Conservation (phyloP, 1,139 yeast genomes). For the Debaryomycetaceae sp. region DNA sequence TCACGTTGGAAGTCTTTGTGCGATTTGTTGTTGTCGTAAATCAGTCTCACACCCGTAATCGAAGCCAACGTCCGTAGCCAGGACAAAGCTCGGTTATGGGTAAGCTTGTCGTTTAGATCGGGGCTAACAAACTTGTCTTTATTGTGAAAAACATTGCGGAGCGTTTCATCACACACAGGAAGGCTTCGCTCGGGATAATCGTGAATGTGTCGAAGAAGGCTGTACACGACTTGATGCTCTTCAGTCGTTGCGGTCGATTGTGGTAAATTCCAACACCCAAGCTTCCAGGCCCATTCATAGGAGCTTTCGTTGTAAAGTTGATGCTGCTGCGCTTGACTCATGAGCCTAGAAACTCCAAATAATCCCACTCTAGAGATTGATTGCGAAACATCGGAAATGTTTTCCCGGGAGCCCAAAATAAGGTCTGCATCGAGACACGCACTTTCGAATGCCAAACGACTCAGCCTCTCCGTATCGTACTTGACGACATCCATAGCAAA, state of each 20-base stretch:
- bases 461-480: conserved; percentile 23
- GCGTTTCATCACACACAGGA: conserved; percentile 8
- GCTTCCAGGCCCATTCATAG: conserved; percentile 57
- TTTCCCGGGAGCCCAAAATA: conserved; percentile 8
- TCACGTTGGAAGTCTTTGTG: no score
- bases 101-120: conserved; percentile 8
- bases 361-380: conserved; percentile 38
- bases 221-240: conserved; percentile 36
- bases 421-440: conserved; percentile 43
- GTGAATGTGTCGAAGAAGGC: conserved; percentile 30
- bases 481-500: conserved; percentile 34
- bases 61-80: conserved; percentile 31
- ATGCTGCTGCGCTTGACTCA: conserved; percentile 9
- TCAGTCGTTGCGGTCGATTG: conserved; percentile 15
- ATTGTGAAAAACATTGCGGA: conserved; percentile 10
- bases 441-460: conserved; percentile 41
- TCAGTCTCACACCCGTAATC: conserved; percentile 15
- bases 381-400: conserved; percentile 12
- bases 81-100: conserved; percentile 4
- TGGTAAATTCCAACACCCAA: conserved; percentile 63
- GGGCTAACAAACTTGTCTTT: conserved; percentile 5
- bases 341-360: conserved; percentile 35
- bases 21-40: conserved; percentile 5
- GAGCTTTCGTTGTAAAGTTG: conserved; percentile 3
- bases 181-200: conserved; percentile 14